These are phyloP conservation scores for Sphaerulina vaccinii DNA, from an alignment of 2,329 filamentous ascomycete genomes.

Conservation along the genomic window DNA sequence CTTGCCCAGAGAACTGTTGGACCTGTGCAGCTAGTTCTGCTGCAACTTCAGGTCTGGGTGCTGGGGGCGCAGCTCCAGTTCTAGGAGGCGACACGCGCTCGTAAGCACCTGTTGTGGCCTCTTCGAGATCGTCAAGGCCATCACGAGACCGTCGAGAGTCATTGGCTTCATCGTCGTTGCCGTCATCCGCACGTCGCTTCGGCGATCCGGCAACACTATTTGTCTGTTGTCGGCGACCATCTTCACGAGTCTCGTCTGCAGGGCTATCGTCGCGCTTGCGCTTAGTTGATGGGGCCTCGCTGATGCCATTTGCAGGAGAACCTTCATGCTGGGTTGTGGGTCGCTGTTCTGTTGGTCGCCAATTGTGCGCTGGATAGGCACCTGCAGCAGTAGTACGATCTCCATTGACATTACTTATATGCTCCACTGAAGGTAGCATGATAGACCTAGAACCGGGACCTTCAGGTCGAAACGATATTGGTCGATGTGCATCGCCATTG, in stretches of 20 bases:
- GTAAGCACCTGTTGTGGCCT: constrained; percentile 1
- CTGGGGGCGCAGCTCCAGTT: constrained; percentile 21
- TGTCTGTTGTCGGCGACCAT: constrained; percentile 1
- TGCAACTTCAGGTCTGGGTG: constrained; percentile 27
- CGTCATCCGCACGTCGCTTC: constrained; percentile 23
- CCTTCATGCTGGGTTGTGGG: constrained; percentile 3
- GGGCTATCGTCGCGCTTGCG: constrained; percentile 28
- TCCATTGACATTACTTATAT: constrained; percentile 3
- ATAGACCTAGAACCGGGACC: constrained; percentile 10
- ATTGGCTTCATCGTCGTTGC: background rate
- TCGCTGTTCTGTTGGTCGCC: constrained; percentile 25
- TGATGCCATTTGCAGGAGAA: constrained; percentile 1
- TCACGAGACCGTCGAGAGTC: background rate
- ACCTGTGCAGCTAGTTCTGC: constrained; percentile 53
- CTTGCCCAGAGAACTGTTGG: constrained; percentile 40
- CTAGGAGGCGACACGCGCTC: constrained; percentile 20
- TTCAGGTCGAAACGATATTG: constrained; percentile 22
- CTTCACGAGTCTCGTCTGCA: constrained; percentile 10
- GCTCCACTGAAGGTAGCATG: constrained; percentile 12
- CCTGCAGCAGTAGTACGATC: constrained; percentile 3
- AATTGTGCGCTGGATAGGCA: constrained; percentile 21
- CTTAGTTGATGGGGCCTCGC: constrained; percentile 16
- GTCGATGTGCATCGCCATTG: constrained; percentile 30
- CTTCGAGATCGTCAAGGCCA: constrained; percentile 4
- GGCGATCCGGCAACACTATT: constrained; percentile 20